These are phyloP conservation scores for Didymella arachidicola DNA, from an alignment of 2,329 filamentous ascomycete species.

Conservation along the genomic window DNA sequence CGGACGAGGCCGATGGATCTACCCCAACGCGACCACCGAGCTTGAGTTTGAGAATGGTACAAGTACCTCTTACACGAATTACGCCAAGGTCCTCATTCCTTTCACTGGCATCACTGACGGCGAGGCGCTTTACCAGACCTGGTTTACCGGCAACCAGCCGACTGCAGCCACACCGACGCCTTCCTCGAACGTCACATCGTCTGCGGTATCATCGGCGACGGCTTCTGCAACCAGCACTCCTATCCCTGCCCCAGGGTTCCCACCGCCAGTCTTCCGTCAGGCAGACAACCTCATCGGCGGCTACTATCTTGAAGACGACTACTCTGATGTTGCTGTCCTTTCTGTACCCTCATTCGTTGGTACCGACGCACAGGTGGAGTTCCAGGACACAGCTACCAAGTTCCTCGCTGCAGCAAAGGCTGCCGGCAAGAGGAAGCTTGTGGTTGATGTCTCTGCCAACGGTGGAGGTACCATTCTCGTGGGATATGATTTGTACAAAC, in stretches of 20 bases:
- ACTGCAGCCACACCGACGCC: slow-evolving; percentile 31
- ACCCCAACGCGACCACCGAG: slow-evolving; percentile 55
- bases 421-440: slow-evolving; percentile 65
- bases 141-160: slow-evolving; percentile 41
- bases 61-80: slow-evolving; percentile 52
- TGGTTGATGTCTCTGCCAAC: slow-evolving; percentile 67
- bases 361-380: slow-evolving; percentile 41
- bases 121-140: slow-evolving; percentile 51
- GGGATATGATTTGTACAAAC: slow-evolving; percentile 69
- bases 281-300: slow-evolving; percentile 55
- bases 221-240: slow-evolving; percentile 31
- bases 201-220: slow-evolving; percentile 25
- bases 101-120: slow-evolving; percentile 55
- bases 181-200: slow-evolving; percentile 19
- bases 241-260: slow-evolving; percentile 54
- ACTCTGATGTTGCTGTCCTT: slow-evolving; percentile 57
- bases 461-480: slow-evolving; percentile 66
- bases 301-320: slow-evolving; percentile 56
- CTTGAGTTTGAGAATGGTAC: slow-evolving; percentile 58
- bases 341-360: slow-evolving; percentile 54
- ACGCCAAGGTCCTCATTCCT: slow-evolving; percentile 52
- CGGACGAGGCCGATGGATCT: slow-evolving; percentile 52
- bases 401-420: slow-evolving; percentile 55
- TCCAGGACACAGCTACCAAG: slow-evolving; percentile 53
- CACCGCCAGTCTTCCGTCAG: slow-evolving; percentile 54